Evolutionary conservation across 345 rosid species (phyloP).

Genomic region (Syzygium aqueum): DNA sequence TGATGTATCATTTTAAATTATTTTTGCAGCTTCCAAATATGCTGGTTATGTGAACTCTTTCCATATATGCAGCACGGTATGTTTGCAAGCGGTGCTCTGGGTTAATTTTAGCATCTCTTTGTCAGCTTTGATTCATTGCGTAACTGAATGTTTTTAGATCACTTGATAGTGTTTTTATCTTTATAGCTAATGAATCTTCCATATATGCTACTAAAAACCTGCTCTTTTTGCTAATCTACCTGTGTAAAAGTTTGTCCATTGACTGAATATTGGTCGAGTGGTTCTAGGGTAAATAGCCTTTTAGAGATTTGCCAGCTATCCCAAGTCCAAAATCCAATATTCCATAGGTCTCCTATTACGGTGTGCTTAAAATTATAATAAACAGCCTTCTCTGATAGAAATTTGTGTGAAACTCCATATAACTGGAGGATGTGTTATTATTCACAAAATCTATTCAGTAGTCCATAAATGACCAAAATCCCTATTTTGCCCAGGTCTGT

Average conservation of each 20-base stretch:
- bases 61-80: conserved; percentile 38
- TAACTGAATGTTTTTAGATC: neutral
- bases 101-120: neutral
- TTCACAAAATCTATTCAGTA: neutral
- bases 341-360: neutral
- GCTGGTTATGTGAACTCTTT: conserved; percentile 50
- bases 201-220: neutral
- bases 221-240: neutral
- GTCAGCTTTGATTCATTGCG: neutral
- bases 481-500: neutral
- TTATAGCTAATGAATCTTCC: neutral
- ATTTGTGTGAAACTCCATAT: neutral
- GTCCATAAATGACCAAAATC: neutral
- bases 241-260: neutral
- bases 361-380: neutral
- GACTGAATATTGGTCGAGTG: neutral
- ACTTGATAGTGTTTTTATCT: neutral
- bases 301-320: neutral
- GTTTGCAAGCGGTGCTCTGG: conserved; percentile 7
- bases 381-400: neutral
- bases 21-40: conserved; percentile 52
- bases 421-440: neutral
- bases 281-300: neutral
- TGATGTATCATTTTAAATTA: neutral
- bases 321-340: neutral